A percentile compares a stretch with the other conserved stretches of the same genome.
phyloP scores from a whole-genome alignment of 2,329 filamentous ascomycete genomes.

The Cyclaneusma minus region DNA sequence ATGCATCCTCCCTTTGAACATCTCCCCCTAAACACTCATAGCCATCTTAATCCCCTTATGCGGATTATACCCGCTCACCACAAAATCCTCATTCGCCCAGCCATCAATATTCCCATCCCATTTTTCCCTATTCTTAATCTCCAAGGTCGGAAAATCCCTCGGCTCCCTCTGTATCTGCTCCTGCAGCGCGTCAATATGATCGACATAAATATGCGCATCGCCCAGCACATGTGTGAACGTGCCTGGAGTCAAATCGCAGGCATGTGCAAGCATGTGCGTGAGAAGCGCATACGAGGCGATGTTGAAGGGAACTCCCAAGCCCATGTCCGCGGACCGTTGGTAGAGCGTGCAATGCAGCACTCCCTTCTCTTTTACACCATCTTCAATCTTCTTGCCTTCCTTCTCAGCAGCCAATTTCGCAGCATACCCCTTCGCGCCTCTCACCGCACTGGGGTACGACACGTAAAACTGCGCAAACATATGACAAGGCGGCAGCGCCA shows the following conservation, averaged over 20 bases:
- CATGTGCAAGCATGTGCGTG: constrained; percentile 88
- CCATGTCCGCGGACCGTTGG: constrained; percentile 93
- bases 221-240: constrained; percentile 92
- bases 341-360: constrained; percentile 80
- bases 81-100: constrained; percentile 80
- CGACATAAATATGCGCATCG: constrained; percentile 90
- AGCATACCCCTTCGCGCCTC: too few relatives aligned
- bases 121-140: constrained; percentile 46
- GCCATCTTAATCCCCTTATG: constrained; percentile 94
- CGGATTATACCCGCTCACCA: constrained; percentile 74
- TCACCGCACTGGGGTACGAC: too few relatives aligned
- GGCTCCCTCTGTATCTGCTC: constrained; percentile 71
- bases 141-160: constrained; percentile 62
- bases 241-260: constrained; percentile 69
- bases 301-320: constrained; percentile 92
- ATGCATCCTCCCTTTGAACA: too few relatives aligned
- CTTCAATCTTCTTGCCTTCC: constrained; percentile 5
- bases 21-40: constrained; percentile 71
- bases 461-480: constrained; percentile 98
- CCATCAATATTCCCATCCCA: constrained; percentile 74
- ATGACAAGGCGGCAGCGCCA: constrained; percentile 89
- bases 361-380: constrained; percentile 33
- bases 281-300: constrained; percentile 89
- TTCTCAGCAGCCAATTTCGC: too few relatives aligned
- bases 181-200: constrained; percentile 79